Conservation (phyloP, 2,329 filamentous ascomycete species). For the Alternaria sp. region DNA sequence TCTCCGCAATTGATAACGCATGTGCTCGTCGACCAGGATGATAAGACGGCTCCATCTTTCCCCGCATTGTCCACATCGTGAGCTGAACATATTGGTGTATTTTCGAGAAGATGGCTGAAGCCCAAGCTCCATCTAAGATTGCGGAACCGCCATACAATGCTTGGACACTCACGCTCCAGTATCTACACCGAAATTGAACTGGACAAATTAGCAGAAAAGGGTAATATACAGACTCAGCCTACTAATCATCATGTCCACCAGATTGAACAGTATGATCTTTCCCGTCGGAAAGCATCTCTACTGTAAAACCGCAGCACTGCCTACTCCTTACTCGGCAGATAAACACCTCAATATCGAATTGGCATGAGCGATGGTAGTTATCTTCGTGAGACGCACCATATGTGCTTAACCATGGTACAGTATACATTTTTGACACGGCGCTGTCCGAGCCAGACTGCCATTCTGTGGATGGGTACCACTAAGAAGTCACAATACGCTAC, state of each 20-base stretch:
- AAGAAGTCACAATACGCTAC: background rate
- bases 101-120: background rate
- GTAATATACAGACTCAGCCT: background rate
- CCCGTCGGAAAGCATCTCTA: background rate
- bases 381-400: background rate
- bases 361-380: background rate
- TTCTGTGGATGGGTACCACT: background rate
- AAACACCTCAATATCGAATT: background rate
- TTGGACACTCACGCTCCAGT: background rate
- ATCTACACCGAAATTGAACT: background rate
- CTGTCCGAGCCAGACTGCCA: background rate
- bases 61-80: slow-evolving; percentile 2
- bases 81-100: background rate
- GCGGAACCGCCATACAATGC: background rate
- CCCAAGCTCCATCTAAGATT: background rate
- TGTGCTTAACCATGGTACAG: background rate
- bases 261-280: background rate
- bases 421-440: background rate
- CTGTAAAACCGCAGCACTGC: background rate
- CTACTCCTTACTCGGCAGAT: background rate
- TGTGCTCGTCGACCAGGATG: background rate
- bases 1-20: slow-evolving; percentile 10
- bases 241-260: background rate
- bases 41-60: slow-evolving; percentile 1
- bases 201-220: background rate